Conservation (phyloP, 805 yeast genomes). For the baker's yeast (Saccharomyces cerevisiae) region DNA sequence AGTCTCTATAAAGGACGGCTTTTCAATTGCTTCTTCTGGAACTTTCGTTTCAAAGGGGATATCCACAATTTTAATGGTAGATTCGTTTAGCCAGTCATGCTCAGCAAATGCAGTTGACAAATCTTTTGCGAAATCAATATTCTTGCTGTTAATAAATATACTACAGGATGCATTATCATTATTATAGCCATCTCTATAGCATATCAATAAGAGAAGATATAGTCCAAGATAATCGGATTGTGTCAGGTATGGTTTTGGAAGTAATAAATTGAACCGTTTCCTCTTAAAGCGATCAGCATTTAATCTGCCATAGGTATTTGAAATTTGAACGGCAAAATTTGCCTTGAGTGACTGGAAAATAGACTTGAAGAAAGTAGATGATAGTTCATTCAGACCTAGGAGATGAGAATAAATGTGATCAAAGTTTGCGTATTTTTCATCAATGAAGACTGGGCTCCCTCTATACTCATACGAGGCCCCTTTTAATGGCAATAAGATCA, state of each 20-base stretch:
- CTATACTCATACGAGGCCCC: constrained; percentile 20
- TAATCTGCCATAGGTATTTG: constrained; percentile 19
- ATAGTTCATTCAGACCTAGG: constrained; percentile 25
- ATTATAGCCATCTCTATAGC: constrained; percentile 10
- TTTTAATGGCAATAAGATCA: constrained; percentile 21
- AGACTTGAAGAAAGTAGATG: constrained; percentile 20
- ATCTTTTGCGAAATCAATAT: constrained; percentile 10
- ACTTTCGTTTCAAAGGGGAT: constrained; percentile 7
- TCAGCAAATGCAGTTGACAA: constrained; percentile 10
- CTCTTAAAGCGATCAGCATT: constrained; percentile 17
- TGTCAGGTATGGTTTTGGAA: constrained; percentile 21
- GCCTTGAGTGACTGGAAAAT: constrained; percentile 15
- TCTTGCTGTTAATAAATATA: constrained; percentile 18
- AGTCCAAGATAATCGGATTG: constrained; percentile 26
- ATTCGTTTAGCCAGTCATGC: constrained; percentile 15
- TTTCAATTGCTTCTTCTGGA: not conserved
- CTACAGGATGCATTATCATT: constrained; percentile 10
- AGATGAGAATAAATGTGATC: constrained; percentile 24
- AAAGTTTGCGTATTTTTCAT: constrained; percentile 19
- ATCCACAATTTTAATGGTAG: constrained; percentile 8
- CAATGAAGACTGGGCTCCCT: constrained; percentile 10
- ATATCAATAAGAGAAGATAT: constrained; percentile 18
- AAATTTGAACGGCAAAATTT: constrained; percentile 18
- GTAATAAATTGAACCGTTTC: constrained; percentile 14
- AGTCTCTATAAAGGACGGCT: constrained; percentile 13